Conservation (phyloP, 768 basidiomycete species). For the Leccinum barrowsii region DNA sequence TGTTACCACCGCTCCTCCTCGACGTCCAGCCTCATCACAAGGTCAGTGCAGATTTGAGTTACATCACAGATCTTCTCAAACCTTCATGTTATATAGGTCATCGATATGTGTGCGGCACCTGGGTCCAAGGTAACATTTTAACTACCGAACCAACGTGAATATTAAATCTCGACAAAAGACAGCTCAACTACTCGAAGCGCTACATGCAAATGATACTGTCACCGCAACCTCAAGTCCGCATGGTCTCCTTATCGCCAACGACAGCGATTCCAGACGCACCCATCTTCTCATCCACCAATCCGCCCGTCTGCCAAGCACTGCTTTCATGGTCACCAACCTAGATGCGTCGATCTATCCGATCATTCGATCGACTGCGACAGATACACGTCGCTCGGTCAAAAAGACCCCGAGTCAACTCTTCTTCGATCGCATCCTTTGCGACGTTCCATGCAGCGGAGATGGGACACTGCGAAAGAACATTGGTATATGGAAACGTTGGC, state of each 20-base stretch:
- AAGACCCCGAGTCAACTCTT: slow-evolving; percentile 50
- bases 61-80: not conserved
- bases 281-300: slow-evolving; percentile 97
- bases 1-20: slow-evolving; percentile 96
- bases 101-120: slow-evolving; percentile 98
- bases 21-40: slow-evolving; percentile 91
- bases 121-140: slow-evolving; percentile 74
- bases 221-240: slow-evolving; percentile 67
- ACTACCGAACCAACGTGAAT: not conserved
- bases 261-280: slow-evolving; percentile 89
- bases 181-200: slow-evolving; percentile 91
- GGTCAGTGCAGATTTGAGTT: slow-evolving; percentile 36
- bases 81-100: slow-evolving; percentile 45
- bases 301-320: slow-evolving; percentile 87
- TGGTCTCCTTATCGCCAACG: slow-evolving; percentile 92
- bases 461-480: slow-evolving; percentile 94
- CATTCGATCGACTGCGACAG: slow-evolving; percentile 37
- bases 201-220: slow-evolving; percentile 74
- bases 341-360: slow-evolving; percentile 87
- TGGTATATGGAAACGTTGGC: slow-evolving; percentile 94
- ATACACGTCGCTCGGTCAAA: slow-evolving; percentile 32
- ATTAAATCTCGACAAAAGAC: slow-evolving; percentile 48
- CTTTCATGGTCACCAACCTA: slow-evolving; percentile 92
- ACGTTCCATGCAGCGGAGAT: slow-evolving; percentile 97
- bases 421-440: slow-evolving; percentile 93